phyloP scores from a whole-genome alignment of 257 asterid species.

The Scutellaria galericulata region DNA sequence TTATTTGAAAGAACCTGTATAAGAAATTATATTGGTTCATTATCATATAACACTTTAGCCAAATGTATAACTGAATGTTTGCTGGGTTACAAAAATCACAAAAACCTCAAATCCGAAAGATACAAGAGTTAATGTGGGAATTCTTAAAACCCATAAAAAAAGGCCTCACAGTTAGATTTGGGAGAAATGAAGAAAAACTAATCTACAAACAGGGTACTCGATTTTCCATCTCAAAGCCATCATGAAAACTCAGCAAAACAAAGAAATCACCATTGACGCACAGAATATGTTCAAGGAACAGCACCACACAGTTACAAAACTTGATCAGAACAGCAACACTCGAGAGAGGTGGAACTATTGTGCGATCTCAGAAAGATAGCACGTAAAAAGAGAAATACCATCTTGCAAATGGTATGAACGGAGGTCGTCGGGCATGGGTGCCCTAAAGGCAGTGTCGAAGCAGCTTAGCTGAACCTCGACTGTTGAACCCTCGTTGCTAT shows the following conservation, averaged over 20 bases:
- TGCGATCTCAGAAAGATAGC: slow-evolving; percentile 62
- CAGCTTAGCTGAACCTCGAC: slow-evolving; percentile 70
- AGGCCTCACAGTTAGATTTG: slow-evolving; percentile 22
- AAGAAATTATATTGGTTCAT: too few species aligned
- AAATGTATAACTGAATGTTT: too few species aligned
- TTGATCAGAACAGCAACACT: neutral
- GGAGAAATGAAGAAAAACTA: neutral
- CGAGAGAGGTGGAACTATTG: slow-evolving; percentile 31
- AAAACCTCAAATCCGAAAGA: too few species aligned
- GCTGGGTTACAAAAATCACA: too few species aligned
- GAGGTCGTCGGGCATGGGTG: slow-evolving; percentile 81
- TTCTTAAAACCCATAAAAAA: neutral
- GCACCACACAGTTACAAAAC: slow-evolving; percentile 25
- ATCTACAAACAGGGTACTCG: slow-evolving; percentile 30
- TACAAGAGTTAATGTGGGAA: too few species aligned
- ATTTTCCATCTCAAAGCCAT: slow-evolving; percentile 22
- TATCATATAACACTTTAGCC: too few species aligned
- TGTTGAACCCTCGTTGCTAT: slow-evolving; percentile 48
- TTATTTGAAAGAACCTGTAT: too few species aligned
- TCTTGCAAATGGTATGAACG: slow-evolving; percentile 82
- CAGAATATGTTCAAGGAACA: neutral
- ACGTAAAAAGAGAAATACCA: slow-evolving; percentile 66
- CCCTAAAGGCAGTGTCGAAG: slow-evolving; percentile 65
- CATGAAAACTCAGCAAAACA: slow-evolving; percentile 7
- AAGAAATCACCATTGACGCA: slow-evolving; percentile 1